Conservation (phyloP, 306 rosid species). For the Quercus gilva region DNA sequence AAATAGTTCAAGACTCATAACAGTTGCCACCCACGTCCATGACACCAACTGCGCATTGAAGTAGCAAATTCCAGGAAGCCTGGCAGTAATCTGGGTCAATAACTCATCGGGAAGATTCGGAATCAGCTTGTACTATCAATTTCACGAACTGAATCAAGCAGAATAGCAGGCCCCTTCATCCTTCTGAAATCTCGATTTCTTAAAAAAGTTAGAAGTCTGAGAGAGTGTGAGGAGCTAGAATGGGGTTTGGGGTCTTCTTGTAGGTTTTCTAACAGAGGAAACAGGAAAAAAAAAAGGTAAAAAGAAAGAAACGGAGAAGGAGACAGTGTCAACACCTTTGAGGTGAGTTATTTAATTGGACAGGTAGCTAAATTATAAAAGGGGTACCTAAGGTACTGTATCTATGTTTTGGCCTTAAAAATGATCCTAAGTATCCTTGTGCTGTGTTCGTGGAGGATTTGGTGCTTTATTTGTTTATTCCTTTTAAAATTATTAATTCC, state of each 20-base stretch:
- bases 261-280: too few species aligned
- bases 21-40: slow-evolving; percentile 63
- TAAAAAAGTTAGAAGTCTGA: too few species aligned
- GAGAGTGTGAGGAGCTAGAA: too few species aligned
- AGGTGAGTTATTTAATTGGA: too few species aligned
- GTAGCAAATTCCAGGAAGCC: slow-evolving; percentile 74
- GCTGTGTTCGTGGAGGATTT: not conserved
- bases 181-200: too few species aligned
- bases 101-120: slow-evolving; percentile 88
- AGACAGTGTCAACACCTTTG: too few species aligned
- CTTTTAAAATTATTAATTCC: not conserved
- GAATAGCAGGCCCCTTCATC: too few species aligned
- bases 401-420: too few species aligned
- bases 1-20: slow-evolving; percentile 56
- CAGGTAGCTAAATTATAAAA: too few species aligned
- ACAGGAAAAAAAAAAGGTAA: not conserved
- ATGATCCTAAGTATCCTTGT: not conserved
- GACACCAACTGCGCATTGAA: slow-evolving; percentile 60
- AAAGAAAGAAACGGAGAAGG: not conserved
- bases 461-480: not conserved
- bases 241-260: too few species aligned
- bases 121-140: slow-evolving; percentile 60
- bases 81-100: slow-evolving; percentile 81
- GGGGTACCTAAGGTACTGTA: too few species aligned
- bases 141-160: too few species aligned